phyloP scores from a whole-genome alignment of 2,329 filamentous ascomycete genomes.

The Microcyclosporella mali region DNA sequence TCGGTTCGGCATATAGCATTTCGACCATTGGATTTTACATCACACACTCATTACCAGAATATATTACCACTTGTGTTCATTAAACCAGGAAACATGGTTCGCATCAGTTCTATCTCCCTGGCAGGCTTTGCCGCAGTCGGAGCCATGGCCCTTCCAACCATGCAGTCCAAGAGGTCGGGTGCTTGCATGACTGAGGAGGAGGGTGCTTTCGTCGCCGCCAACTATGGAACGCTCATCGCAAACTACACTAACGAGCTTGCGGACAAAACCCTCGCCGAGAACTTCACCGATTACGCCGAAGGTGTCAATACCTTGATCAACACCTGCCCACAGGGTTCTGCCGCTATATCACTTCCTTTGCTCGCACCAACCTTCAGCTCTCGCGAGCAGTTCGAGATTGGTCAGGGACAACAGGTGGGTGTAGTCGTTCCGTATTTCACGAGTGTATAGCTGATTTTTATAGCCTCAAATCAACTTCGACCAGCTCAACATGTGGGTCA shows the following conservation, averaged over 20 bases:
- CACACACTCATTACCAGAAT: too few relatives aligned
- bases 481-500: slow-evolving; percentile 25
- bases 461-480: slow-evolving; percentile 26
- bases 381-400: slow-evolving; percentile 23
- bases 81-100: neutral
- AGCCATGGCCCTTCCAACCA: neutral
- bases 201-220: slow-evolving; percentile 24
- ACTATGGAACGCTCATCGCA: slow-evolving; percentile 27
- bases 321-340: slow-evolving; percentile 25
- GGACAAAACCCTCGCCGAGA: slow-evolving; percentile 16
- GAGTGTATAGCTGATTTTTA: too few relatives aligned
- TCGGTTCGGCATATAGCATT: too few relatives aligned
- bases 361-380: slow-evolving; percentile 24
- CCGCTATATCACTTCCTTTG: slow-evolving; percentile 20
- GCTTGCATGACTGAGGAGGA: slow-evolving; percentile 22
- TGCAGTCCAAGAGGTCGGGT: too few relatives aligned
- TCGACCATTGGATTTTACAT: too few relatives aligned
- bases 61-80: too few relatives aligned
- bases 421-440: too few relatives aligned
- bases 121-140: neutral
- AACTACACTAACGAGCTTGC: slow-evolving; percentile 24
- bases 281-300: slow-evolving; percentile 31
- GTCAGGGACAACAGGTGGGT: slow-evolving; percentile 24
- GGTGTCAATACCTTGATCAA: slow-evolving; percentile 32
- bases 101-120: neutral